phyloP scores from a whole-genome alignment of 2,329 filamentous ascomycete genomes.

The Helicocarpus griseus region DNA sequence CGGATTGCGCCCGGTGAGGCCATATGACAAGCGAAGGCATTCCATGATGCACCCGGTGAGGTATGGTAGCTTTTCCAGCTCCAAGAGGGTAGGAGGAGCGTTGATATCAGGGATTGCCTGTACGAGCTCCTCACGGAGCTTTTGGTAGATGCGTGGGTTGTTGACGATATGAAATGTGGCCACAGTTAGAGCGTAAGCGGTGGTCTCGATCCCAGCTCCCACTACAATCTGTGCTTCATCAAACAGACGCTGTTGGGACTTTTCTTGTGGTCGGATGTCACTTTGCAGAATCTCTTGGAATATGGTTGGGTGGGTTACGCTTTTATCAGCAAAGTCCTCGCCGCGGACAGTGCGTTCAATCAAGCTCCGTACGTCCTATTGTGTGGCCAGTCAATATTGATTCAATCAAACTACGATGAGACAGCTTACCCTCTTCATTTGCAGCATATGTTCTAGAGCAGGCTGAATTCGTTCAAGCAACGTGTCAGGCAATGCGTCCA shows the following conservation, averaged over 20 bases:
- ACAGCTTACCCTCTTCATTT: conserved; percentile 8
- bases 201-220: conserved; percentile 21
- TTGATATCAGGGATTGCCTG: conserved; percentile 15
- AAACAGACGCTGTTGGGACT: conserved; percentile 13
- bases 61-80: conserved; percentile 5
- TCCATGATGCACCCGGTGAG: conserved; percentile 8
- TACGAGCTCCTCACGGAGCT: conserved; percentile 16
- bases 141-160: conserved; percentile 14
- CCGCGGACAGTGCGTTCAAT: conserved; percentile 10
- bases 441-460: conserved; percentile 7
- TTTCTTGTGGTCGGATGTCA: conserved; percentile 16
- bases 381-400: background rate
- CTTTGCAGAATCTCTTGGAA: conserved; percentile 16
- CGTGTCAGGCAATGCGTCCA: conserved; percentile 9
- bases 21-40: conserved; percentile 11
- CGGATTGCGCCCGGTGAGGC: conserved; percentile 14
- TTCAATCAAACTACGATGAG: no score
- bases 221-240: conserved; percentile 20
- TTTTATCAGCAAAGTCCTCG: conserved; percentile 8
- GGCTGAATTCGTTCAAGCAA: conserved; percentile 9
- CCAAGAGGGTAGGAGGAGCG: background rate
- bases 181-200: conserved; percentile 16
- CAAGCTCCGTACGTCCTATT: conserved; percentile 10
- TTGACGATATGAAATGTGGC: conserved; percentile 21
- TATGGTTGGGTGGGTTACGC: conserved; percentile 15